Base-by-base conservation (phyloP, 2,329 filamentous ascomycete species). In the Stemphylium lycopersici region DNA sequence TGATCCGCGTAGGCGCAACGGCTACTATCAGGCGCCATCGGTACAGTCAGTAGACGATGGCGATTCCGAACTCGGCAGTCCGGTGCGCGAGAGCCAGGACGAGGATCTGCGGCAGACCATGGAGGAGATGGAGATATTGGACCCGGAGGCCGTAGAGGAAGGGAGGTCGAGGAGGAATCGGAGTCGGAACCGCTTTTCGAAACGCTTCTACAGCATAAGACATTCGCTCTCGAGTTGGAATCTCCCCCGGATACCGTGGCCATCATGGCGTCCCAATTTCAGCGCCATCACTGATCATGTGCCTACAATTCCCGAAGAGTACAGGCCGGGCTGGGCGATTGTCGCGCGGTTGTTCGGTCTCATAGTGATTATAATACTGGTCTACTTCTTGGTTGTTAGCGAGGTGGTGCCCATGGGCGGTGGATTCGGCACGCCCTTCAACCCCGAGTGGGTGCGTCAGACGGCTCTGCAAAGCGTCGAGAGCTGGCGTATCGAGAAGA, bases 361-460 rank as follows among this genome's bases (percentile, higher is more conserved):
- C 11, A 78, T 92, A 42, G 77, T 96, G 40, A 86, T 98, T 11
- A 79, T 93, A 41, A 84, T 86, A 15, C 82, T 96, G 58, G 81
- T 96, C 38, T 98, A 96, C 75, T 78, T 93, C 48, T 81, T 98
- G 44, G 93, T 98, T 70, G 85, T 93, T 58, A 91, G 90, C 71
- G 90, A 96, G 76, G 76, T 97, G 36, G 91, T 97, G 68, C 86
- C 86, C 34, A 84, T 84, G 63, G 85, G 86, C 39, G 85, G 85
- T 20, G 68, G 68, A 3, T 71, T 71, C 45, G 78, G 83, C 31
- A 85, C 90, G 66, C 85, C 90, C 71, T 96, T 93, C 74, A 90
- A 95, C 64, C 88, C 93, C 2, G 91, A 96, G 68, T 88, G 87
- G 58, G 86, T 98, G 53, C 86, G 91, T 51, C 80, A 84, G 53